A percentile compares a stretch with the other conserved stretches of the same genome.
Evolutionary conservation across 2,329 filamentous ascomycete species (phyloP).

Genomic region (Helotiales sp.): DNA sequence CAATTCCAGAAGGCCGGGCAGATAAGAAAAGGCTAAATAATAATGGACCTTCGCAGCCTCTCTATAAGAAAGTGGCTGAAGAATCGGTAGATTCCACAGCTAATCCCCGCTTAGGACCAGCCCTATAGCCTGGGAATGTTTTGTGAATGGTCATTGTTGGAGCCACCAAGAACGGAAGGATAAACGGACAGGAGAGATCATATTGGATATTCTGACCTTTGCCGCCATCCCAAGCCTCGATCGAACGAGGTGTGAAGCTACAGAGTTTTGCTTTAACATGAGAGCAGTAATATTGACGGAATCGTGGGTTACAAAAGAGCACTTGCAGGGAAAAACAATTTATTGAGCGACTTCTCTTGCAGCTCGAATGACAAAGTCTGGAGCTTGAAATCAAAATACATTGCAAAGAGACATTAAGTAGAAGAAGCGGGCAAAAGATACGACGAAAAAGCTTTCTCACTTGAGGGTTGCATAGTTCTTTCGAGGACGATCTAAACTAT

Average conservation of each 20-base stretch:
- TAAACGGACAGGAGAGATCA: neutral
- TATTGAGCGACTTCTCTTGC: too few relatives aligned
- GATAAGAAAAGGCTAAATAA: neutral
- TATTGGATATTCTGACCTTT: neutral
- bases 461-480: too few relatives aligned
- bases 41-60: neutral
- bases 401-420: too few relatives aligned
- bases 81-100: neutral
- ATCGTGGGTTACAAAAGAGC: too few relatives aligned
- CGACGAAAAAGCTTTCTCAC: too few relatives aligned
- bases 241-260: neutral
- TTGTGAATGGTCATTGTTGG: neutral
- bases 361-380: too few relatives aligned
- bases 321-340: too few relatives aligned
- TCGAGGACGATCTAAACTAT: too few relatives aligned
- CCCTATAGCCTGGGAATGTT: neutral
- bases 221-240: neutral
- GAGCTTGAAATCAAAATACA: too few relatives aligned
- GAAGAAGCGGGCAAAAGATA: too few relatives aligned
- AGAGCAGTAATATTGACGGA: neutral
- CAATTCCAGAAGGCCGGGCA: neutral
- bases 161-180: neutral
- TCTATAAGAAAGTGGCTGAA: neutral
- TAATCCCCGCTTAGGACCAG: neutral
- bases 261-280: neutral